These are phyloP conservation scores for Moniliophthora roreri DNA, from an alignment of 1,284 basidiomycete genomes.

Conservation along the genomic window DNA sequence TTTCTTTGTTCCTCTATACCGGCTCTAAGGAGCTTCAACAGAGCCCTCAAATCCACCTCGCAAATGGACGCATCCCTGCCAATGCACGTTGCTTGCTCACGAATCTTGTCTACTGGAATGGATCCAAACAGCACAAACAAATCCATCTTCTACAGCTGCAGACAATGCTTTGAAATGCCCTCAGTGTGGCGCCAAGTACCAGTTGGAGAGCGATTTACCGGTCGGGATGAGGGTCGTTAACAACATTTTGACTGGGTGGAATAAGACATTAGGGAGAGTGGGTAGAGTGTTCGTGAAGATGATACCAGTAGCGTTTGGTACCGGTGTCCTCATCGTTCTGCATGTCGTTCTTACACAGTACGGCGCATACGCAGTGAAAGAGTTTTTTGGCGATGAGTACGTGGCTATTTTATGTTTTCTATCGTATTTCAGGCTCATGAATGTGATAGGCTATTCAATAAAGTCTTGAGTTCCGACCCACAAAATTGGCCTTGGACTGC, in stretches of 20 bases:
- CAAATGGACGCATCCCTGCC: slow-evolving; percentile 76
- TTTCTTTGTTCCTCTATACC: neutral
- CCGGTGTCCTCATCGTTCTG: slow-evolving; percentile 45
- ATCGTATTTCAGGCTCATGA: neutral
- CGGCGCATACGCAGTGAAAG: slow-evolving; percentile 68
- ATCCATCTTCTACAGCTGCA: slow-evolving; percentile 39
- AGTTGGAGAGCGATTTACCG: slow-evolving; percentile 64
- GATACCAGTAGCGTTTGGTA: slow-evolving; percentile 39
- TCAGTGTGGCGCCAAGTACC: slow-evolving; percentile 68
- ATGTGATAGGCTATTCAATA: slow-evolving; percentile 49
- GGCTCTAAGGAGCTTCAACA: slow-evolving; percentile 18
- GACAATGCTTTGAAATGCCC: slow-evolving; percentile 74
- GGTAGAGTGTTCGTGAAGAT: slow-evolving; percentile 7
- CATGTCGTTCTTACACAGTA: slow-evolving; percentile 66
- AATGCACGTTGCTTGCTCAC: slow-evolving; percentile 77
- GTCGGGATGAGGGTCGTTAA: slow-evolving; percentile 49
- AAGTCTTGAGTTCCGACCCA: slow-evolving; percentile 63
- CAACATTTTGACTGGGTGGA: slow-evolving; percentile 34
- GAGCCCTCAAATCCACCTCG: slow-evolving; percentile 46
- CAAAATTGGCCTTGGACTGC: slow-evolving; percentile 70
- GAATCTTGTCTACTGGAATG: slow-evolving; percentile 75
- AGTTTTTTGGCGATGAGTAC: slow-evolving; percentile 70
- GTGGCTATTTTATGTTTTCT: slow-evolving; percentile 18
- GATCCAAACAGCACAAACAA: slow-evolving; percentile 67
- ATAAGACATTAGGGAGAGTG: slow-evolving; percentile 8